phyloP scores from a whole-genome alignment of 768 basidiomycete genomes.

The Trametopsis cervina region DNA sequence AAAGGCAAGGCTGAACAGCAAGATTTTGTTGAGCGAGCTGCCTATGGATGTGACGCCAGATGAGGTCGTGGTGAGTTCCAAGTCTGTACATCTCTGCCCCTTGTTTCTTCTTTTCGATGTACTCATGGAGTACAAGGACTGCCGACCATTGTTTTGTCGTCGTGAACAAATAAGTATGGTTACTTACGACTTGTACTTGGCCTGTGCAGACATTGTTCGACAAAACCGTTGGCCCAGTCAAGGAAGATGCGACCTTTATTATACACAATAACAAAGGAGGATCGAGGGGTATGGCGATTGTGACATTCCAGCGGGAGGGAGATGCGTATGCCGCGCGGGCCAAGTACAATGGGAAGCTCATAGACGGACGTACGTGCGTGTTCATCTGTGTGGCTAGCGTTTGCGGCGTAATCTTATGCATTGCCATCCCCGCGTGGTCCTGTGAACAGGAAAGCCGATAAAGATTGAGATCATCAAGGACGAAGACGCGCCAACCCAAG shows the following conservation, averaged over 20 bases:
- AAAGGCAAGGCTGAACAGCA: constrained; percentile 31
- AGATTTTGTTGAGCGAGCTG: constrained; percentile 58
- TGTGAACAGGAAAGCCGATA: constrained; percentile 52
- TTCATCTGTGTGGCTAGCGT: neutral
- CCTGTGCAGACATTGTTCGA: constrained; percentile 70
- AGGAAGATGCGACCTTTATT: constrained; percentile 47
- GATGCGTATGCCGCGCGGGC: constrained; percentile 57
- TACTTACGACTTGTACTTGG: too few relatives aligned
- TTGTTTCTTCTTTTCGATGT: neutral
- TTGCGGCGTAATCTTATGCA: constrained; percentile 6
- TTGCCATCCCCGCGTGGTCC: neutral
- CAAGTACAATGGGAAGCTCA: constrained; percentile 72
- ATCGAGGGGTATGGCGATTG: constrained; percentile 78
- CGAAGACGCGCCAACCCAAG: constrained; percentile 22
- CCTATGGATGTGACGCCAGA: constrained; percentile 63
- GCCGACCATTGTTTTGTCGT: constrained; percentile 1
- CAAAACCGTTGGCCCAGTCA: constrained; percentile 70
- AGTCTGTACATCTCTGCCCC: neutral
- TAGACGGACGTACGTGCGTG: constrained; percentile 47
- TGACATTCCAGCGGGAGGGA: constrained; percentile 53
- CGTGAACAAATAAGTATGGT: too few relatives aligned
- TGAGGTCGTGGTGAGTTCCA: constrained; percentile 54
- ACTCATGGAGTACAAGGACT: neutral
- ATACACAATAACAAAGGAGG: constrained; percentile 70
- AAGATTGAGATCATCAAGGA: constrained; percentile 60